Evolutionary conservation across 2,329 filamentous ascomycete genomes (phyloP).

Genomic region (Elsinoe fawcettii): DNA sequence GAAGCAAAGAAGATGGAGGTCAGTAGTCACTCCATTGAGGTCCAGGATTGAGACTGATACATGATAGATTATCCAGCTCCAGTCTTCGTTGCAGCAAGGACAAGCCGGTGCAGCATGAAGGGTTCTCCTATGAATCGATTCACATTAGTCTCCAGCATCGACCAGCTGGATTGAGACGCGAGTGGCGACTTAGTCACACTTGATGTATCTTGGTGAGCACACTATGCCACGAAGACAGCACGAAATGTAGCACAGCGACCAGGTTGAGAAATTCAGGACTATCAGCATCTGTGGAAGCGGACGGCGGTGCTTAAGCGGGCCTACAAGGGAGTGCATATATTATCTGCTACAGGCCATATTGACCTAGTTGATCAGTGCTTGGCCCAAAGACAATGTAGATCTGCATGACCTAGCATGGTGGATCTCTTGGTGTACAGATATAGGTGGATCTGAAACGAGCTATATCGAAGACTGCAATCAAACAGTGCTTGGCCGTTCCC

Average conservation of each 20-base stretch:
- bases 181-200: background rate
- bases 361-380: no score
- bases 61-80: conserved; percentile 38
- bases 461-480: background rate
- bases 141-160: background rate
- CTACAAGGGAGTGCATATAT: no score
- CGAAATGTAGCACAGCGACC: no score
- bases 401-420: no score
- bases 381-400: no score
- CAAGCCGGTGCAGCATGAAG: conserved; percentile 1
- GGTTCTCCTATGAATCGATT: background rate
- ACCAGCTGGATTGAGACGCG: background rate
- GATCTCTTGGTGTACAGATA: background rate
- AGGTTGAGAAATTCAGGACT: no score
- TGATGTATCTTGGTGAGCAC: no score
- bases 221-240: no score
- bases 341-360: no score
- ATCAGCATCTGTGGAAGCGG: no score
- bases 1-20: conserved; percentile 60
- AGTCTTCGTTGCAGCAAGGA: conserved; percentile 33
- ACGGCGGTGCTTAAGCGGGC: no score
- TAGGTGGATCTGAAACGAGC: background rate
- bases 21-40: conserved; percentile 17
- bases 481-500: background rate
- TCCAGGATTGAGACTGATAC: background rate